Evolutionary conservation across 2,329 filamentous ascomycete genomes (phyloP).

Genomic region (Nectriaceae sp.): DNA sequence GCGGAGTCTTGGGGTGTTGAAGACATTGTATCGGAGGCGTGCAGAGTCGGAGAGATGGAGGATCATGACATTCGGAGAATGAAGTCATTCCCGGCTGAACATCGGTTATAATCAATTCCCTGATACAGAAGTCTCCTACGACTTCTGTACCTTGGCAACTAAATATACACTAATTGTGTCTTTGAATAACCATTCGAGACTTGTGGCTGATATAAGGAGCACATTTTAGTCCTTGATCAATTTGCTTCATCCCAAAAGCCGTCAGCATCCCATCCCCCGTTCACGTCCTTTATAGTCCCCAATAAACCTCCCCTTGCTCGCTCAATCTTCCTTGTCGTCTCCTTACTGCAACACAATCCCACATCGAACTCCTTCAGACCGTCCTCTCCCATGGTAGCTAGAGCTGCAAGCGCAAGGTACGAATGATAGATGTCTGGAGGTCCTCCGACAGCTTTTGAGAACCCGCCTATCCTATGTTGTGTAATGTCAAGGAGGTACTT

Average conservation of each 20-base stretch:
- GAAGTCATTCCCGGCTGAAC: slow-evolving; percentile 21
- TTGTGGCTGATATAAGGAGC: too few species aligned
- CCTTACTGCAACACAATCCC: slow-evolving; percentile 71
- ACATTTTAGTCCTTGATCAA: background rate
- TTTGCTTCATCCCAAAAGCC: slow-evolving; percentile 21
- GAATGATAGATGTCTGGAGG: slow-evolving; percentile 84
- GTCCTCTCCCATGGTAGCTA: slow-evolving; percentile 72
- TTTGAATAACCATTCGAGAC: too few species aligned
- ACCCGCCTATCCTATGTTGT: slow-evolving; percentile 82
- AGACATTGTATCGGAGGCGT: slow-evolving; percentile 18
- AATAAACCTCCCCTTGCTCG: slow-evolving; percentile 45
- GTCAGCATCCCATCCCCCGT: slow-evolving; percentile 19
- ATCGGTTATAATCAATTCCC: slow-evolving; percentile 9
- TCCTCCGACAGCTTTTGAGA: slow-evolving; percentile 70
- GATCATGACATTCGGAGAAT: slow-evolving; percentile 3
- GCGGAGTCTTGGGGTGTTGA: slow-evolving; percentile 19
- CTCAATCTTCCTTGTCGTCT: slow-evolving; percentile 53
- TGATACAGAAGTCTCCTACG: background rate
- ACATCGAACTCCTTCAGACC: slow-evolving; percentile 73
- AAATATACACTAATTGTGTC: too few species aligned
- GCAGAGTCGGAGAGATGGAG: background rate
- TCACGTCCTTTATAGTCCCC: slow-evolving; percentile 9
- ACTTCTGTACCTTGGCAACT: too few species aligned
- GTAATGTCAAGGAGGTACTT: slow-evolving; percentile 82
- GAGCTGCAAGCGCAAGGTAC: slow-evolving; percentile 80